Base-by-base conservation (phyloP, 2,329 filamentous ascomycete genomes). In the Xylaria sp. region DNA sequence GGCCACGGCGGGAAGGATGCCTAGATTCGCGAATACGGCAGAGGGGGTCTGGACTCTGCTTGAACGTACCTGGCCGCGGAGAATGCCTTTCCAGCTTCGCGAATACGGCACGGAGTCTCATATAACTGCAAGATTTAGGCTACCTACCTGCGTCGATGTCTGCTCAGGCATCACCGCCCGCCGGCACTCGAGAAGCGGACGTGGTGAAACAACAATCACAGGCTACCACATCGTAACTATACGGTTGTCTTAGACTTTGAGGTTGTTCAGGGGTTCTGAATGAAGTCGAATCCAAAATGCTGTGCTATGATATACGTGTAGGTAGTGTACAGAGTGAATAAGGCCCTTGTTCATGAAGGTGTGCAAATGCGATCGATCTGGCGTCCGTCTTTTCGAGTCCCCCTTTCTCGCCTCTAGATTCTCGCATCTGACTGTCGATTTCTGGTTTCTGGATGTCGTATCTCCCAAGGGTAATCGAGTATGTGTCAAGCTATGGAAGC, bases 301-400 rank as follows among this genome's bases (percentile, higher is more conserved):
- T 61, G 53, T 44, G 51, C 39, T 37, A 37, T 30, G 5, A 30
- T 30, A 30, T 30, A 30, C 23, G 23, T 13, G 51, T 49, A 34
- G 13, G 13, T 46, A 50, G 39, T 55, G 51, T 57, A 58, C 44
- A 59, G 42, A 49, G 44, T 55, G 52, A 4, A 23, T 13, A 18
- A 10, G 13, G 9, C 13, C 42, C 42, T 48, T 16, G 35, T 5
- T 19, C 49, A 10, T 52, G 18, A 50, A 19, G 35, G 30, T 39
- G 30, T 11, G 19, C 13, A 30, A 18, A 60, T 47, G 52, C 18
- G 49, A 54, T 48, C 18, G 49, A 54, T 48, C n/a, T 9, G 50
- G 48, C 19, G 52, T 23, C 44, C 42, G 48, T 57, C 16, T 30
- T 42, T 42, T 35, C n/a, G 42, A 46, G 23, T 30, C 23, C 23